Percentiles rank a stretch among this genome's conserved stretches.
phyloP scores from a whole-genome alignment of 2,329 filamentous ascomycete genomes.

The Pyrenochaeta sp. region DNA sequence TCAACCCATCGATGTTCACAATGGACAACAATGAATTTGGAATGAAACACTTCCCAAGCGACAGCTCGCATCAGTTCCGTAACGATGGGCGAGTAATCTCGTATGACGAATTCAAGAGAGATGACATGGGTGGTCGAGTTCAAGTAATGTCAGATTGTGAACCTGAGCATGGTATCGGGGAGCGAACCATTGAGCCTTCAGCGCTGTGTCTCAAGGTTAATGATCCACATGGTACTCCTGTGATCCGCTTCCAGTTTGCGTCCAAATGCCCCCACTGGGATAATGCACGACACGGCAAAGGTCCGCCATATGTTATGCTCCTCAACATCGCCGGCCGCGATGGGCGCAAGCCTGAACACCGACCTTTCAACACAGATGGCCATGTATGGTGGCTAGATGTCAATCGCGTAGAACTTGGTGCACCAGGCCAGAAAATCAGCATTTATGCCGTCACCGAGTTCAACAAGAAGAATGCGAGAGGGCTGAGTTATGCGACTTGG shows the following conservation, averaged over 20 bases:
- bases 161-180: slow-evolving; percentile 60
- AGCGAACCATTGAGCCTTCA: slow-evolving; percentile 68
- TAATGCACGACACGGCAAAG: slow-evolving; percentile 70
- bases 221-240: slow-evolving; percentile 51
- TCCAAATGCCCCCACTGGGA: slow-evolving; percentile 86
- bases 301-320: slow-evolving; percentile 72
- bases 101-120: slow-evolving; percentile 85
- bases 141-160: slow-evolving; percentile 57
- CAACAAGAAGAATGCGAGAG: slow-evolving; percentile 59
- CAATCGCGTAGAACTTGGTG: slow-evolving; percentile 56
- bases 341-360: slow-evolving; percentile 70
- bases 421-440: slow-evolving; percentile 64
- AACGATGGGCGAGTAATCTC: slow-evolving; percentile 70
- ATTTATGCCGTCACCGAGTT: slow-evolving; percentile 68
- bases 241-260: slow-evolving; percentile 79
- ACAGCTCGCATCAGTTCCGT: slow-evolving; percentile 75
- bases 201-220: slow-evolving; percentile 67
- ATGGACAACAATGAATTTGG: slow-evolving; percentile 82
- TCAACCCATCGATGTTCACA: slow-evolving; percentile 65
- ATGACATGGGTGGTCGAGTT: slow-evolving; percentile 56
- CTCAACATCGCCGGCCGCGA: slow-evolving; percentile 68
- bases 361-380: slow-evolving; percentile 76
- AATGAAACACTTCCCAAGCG: slow-evolving; percentile 76
- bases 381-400: slow-evolving; percentile 86
- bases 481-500: slow-evolving; percentile 53